Evolutionary conservation across 495 filamentous ascomycete genomes (phyloP).

Genomic region (Neohortaea acidophila): DNA sequence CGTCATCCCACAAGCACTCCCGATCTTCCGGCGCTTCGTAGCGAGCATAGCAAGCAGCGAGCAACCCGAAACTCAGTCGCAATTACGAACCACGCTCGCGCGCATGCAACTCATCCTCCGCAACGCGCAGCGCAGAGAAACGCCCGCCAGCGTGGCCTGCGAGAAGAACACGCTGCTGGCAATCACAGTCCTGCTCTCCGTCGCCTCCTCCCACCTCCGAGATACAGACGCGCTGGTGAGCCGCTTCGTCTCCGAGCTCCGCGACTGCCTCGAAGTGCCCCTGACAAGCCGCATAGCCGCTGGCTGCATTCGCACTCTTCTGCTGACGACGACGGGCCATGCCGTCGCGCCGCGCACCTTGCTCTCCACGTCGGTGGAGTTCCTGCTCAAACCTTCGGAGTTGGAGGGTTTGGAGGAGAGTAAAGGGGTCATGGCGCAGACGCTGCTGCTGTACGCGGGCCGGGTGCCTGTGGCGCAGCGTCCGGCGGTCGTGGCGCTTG

Average conservation of each 20-base stretch:
- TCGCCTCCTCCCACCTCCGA: conserved; percentile 53
- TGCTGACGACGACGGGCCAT: conserved; percentile 47
- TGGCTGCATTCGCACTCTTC: conserved; percentile 68
- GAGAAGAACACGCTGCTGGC: conserved; percentile 87
- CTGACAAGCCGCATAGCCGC: conserved; percentile 76
- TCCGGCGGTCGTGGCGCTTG: conserved; percentile 49
- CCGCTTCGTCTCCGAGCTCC: conserved; percentile 55
- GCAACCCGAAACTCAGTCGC: conserved; percentile 45
- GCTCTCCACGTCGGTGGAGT: conserved; percentile 59
- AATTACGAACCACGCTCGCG: conserved; percentile 58
- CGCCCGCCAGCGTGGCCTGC: conserved; percentile 62
- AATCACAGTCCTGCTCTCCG: conserved; percentile 74
- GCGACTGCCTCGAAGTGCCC: conserved; percentile 68
- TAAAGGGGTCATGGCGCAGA: conserved; percentile 51
- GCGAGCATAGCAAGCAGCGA: conserved; percentile 16
- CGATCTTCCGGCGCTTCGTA: conserved; percentile 84
- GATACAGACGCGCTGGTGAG: conserved; percentile 55
- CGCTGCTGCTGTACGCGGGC: conserved; percentile 52
- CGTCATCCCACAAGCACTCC: conserved; percentile 79
- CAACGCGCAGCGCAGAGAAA: conserved; percentile 69
- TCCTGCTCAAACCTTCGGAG: conserved; percentile 48
- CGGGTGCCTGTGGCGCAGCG: conserved; percentile 36
- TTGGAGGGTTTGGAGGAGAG: conserved; percentile 61
- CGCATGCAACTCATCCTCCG: conserved; percentile 68
- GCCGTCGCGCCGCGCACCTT: conserved; percentile 58